Conservation (phyloP, 2,329 filamentous ascomycete genomes). For the Trichoderma simmonsii region DNA sequence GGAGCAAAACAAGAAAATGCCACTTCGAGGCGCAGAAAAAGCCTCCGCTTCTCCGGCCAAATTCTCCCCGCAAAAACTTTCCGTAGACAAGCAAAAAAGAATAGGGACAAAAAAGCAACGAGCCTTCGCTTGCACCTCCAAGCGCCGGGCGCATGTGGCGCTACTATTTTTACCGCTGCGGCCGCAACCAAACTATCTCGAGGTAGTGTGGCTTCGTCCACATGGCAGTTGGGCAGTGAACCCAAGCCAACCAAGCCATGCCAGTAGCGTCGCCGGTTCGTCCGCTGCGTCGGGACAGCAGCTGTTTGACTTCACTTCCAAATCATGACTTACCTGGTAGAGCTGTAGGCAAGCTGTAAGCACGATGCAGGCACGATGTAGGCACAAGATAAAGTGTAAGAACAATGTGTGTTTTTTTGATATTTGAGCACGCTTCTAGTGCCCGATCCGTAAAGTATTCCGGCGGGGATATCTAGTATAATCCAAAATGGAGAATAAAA, state of each 20-base stretch:
- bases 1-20: not conserved
- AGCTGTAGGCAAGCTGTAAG: not conserved
- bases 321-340: not conserved
- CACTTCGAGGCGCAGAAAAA: not conserved
- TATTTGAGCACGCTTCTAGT: slow-evolving; percentile 10
- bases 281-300: not conserved
- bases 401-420: slow-evolving; percentile 1
- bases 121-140: slow-evolving; percentile 4
- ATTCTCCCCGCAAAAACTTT: slow-evolving; percentile 12
- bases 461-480: slow-evolving; percentile 19
- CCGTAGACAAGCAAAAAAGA: not conserved
- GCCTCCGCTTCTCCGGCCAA: not conserved
- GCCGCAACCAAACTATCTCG: slow-evolving; percentile 2
- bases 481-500: not conserved
- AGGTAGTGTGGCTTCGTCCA: slow-evolving; percentile 4
- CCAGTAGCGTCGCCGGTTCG: slow-evolving; percentile 4
- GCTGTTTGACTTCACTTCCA: not conserved
- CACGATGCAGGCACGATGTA: not conserved
- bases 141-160: slow-evolving; percentile 7
- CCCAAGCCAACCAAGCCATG: slow-evolving; percentile 3
- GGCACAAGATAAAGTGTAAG: not conserved
- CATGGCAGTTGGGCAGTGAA: slow-evolving; percentile 1
- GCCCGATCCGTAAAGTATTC: slow-evolving; percentile 8
- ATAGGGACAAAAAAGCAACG: not conserved
- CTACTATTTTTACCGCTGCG: slow-evolving; percentile 11